Evolutionary conservation across 208 protist species (phyloP).

Genomic region (Leishmania amazonensis): DNA sequence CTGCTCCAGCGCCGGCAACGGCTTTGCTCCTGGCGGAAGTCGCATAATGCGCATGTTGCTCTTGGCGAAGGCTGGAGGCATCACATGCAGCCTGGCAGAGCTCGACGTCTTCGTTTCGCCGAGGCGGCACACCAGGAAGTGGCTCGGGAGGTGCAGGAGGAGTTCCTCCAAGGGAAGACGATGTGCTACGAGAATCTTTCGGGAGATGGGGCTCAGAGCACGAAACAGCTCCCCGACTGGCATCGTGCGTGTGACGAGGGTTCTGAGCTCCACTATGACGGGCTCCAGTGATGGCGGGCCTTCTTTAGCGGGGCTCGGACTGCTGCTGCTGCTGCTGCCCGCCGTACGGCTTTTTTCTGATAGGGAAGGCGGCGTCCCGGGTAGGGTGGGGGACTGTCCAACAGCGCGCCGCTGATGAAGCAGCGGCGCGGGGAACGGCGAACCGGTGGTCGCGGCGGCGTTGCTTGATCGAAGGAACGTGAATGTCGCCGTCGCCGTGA

Average conservation of each 20-base stretch:
- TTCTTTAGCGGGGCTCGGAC: not conserved
- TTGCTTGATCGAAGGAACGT: not conserved
- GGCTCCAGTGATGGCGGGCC: constrained; percentile 23
- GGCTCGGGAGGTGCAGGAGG: constrained; percentile 51
- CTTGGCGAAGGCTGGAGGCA: not conserved
- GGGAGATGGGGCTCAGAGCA: constrained; percentile 36
- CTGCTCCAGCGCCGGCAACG: constrained; percentile 20
- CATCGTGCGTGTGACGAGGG: constrained; percentile 27
- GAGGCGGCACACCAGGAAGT: constrained; percentile 46
- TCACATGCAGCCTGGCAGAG: constrained; percentile 1
- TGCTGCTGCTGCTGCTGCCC: not conserved
- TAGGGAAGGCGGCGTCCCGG: not conserved
- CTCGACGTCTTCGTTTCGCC: not conserved
- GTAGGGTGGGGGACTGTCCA: not conserved
- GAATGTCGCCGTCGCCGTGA: not conserved
- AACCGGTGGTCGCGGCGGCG: not conserved
- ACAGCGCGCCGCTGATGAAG: constrained; percentile 7
- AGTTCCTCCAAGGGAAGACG: constrained; percentile 62
- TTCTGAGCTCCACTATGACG: constrained; percentile 15
- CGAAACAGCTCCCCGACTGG: constrained; percentile 53
- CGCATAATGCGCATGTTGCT: not conserved
- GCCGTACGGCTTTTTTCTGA: not conserved
- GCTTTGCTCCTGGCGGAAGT: constrained; percentile 8
- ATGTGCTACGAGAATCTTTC: constrained; percentile 37
- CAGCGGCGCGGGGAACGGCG: not conserved